phyloP scores from a whole-genome alignment of 2,329 filamentous ascomycete genomes.

The Ampelomyces quisqualis region DNA sequence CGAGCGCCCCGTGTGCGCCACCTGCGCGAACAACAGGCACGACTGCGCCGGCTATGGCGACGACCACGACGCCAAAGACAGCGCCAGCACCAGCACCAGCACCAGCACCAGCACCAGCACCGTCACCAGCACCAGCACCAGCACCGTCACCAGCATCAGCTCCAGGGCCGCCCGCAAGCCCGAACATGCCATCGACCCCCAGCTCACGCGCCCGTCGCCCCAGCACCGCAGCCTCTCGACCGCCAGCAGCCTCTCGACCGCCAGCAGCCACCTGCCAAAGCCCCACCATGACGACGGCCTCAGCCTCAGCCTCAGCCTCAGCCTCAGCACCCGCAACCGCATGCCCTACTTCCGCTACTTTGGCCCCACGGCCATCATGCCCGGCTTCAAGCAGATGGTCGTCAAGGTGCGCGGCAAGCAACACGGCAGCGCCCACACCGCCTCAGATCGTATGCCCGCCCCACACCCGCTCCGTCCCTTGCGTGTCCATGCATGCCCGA shows the following conservation, averaged over 20 bases:
- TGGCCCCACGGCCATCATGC: slow-evolving; percentile 85
- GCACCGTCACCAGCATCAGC: slow-evolving; percentile 21
- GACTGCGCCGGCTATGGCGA: slow-evolving; percentile 51
- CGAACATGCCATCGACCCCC: slow-evolving; percentile 28
- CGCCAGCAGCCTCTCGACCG: slow-evolving; percentile 22
- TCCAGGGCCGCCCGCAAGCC: slow-evolving; percentile 8
- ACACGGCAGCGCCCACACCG: slow-evolving; percentile 59
- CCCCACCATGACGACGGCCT: slow-evolving; percentile 21
- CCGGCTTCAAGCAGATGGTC: slow-evolving; percentile 91
- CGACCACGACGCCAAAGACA: slow-evolving; percentile 30
- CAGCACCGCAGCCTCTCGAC: slow-evolving; percentile 22
- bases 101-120: slow-evolving; percentile 20
- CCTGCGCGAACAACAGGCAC: slow-evolving; percentile 51
- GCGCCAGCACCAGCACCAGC: slow-evolving; percentile 23
- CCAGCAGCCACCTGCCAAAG: slow-evolving; percentile 18
- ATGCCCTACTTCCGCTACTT: slow-evolving; percentile 92
- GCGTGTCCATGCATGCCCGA: background rate
- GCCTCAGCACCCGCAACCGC: slow-evolving; percentile 58
- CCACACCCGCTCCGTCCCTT: background rate
- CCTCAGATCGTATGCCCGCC: slow-evolving; percentile 49
- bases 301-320: slow-evolving; percentile 26
- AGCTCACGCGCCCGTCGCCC: slow-evolving; percentile 28
- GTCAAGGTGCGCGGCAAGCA: slow-evolving; percentile 69
- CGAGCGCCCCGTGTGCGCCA: slow-evolving; percentile 48
- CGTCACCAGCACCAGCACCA: slow-evolving; percentile 25